A percentile compares a stretch with the other conserved stretches of the same genome.
These are phyloP conservation scores for Hypoxylon sp. DNA, from an alignment of 2,329 filamentous ascomycete species.

Conservation along the genomic window DNA sequence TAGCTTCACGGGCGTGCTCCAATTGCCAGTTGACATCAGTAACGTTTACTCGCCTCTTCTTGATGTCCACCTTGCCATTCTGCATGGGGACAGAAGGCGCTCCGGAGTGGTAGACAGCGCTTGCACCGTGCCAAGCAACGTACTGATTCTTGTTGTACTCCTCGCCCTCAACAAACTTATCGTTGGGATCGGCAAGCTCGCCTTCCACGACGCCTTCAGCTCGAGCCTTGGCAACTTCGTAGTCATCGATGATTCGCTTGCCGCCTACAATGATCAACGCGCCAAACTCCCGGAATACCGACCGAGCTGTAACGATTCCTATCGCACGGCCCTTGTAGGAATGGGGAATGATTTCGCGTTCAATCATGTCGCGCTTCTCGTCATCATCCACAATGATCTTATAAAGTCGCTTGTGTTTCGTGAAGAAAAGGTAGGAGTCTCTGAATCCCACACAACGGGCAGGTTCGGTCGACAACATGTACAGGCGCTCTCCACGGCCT, in stretches of 20 bases:
- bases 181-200: conserved; percentile 90
- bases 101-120: conserved; percentile 91
- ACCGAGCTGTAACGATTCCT: conserved; percentile 94
- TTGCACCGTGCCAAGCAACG: conserved; percentile 97
- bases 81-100: conserved; percentile 81
- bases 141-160: conserved; percentile 99
- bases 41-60: conserved; percentile 87
- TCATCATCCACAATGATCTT: conserved; percentile 98
- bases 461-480: conserved; percentile 99
- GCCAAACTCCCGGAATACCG: conserved; percentile 97
- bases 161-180: conserved; percentile 80
- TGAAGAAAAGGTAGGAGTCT: conserved; percentile 99
- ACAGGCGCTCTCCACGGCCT: conserved; percentile 85
- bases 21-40: conserved; percentile 97
- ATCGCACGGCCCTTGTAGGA: conserved; percentile 99
- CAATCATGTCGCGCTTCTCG: conserved; percentile 97
- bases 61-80: conserved; percentile 81
- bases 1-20: conserved; percentile 91
- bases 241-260: conserved; percentile 88
- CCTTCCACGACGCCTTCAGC: conserved; percentile 87
- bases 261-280: conserved; percentile 94
- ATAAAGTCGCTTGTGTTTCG: conserved; percentile 94
- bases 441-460: conserved; percentile 96
- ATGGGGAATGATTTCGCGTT: conserved; percentile 94
- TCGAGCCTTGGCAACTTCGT: conserved; percentile 80